These are phyloP conservation scores for Ophiostoma tasmaniense DNA, from an alignment of 2,329 filamentous ascomycete genomes.

Conservation along the genomic window DNA sequence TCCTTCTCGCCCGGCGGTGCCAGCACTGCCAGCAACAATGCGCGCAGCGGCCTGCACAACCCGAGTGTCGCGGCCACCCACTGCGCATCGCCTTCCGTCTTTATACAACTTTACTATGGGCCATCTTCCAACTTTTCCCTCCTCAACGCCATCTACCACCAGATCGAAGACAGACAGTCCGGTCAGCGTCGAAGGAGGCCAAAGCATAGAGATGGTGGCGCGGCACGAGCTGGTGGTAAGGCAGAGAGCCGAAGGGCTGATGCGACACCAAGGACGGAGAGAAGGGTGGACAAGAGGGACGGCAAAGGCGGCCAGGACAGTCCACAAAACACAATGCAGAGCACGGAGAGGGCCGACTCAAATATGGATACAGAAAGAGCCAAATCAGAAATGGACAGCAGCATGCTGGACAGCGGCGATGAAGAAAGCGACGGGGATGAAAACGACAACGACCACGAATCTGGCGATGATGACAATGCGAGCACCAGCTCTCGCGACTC, in stretches of 20 bases:
- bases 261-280: neutral
- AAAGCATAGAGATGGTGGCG: neutral
- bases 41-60: slow-evolving; percentile 3
- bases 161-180: slow-evolving; percentile 15
- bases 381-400: neutral
- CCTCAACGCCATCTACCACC: slow-evolving; percentile 20
- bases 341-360: neutral
- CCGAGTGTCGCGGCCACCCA: slow-evolving; percentile 19
- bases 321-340: neutral
- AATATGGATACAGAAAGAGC: neutral
- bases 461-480: neutral
- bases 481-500: neutral
- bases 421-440: neutral
- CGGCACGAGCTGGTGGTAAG: neutral
- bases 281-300: neutral
- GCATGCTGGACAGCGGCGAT: neutral
- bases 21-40: neutral
- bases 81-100: slow-evolving; percentile 18
- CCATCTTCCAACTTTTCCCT: slow-evolving; percentile 20
- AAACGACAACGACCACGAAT: neutral
- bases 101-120: slow-evolving; percentile 21
- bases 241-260: neutral
- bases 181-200: neutral
- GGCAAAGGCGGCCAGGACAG: neutral
- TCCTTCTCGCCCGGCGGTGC: neutral